Conservation (phyloP, 2,329 filamentous ascomycete species). For the Calonectria henricotiae region DNA sequence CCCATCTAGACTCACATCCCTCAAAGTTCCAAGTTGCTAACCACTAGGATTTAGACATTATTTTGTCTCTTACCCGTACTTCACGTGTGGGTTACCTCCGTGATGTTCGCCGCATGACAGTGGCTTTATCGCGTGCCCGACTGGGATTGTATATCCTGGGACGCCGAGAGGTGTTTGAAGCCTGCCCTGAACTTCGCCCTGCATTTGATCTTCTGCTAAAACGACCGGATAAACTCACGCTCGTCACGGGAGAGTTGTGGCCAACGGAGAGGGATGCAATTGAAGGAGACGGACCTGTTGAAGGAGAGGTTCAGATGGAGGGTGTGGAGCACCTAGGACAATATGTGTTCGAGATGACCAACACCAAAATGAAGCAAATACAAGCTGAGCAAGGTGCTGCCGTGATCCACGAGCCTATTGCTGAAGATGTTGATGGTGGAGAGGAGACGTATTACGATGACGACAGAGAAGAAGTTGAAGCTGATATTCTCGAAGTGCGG, state of each 20-base stretch:
- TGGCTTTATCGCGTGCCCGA: conserved; percentile 92
- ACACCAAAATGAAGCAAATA: conserved; percentile 70
- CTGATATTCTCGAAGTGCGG: conserved; percentile 58
- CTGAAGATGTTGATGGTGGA: conserved; percentile 53
- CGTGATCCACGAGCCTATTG: conserved; percentile 43
- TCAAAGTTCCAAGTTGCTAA: conserved; percentile 42
- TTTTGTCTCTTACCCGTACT: conserved; percentile 93
- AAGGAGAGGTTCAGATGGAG: conserved; percentile 83
- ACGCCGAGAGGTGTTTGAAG: conserved; percentile 89
- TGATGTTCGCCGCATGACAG: conserved; percentile 93
- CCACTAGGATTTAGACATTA: conserved; percentile 78
- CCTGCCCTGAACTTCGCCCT: conserved; percentile 88
- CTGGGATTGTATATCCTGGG: conserved; percentile 94
- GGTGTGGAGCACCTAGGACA: conserved; percentile 94
- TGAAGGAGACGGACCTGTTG: conserved; percentile 62
- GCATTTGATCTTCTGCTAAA: conserved; percentile 86
- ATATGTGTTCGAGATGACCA: conserved; percentile 97
- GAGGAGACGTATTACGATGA: conserved; percentile 55
- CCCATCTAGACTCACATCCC: background rate
- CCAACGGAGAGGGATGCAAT: conserved; percentile 73
- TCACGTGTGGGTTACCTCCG: conserved; percentile 92
- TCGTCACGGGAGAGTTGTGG: conserved; percentile 91
- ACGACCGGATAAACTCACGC: conserved; percentile 84
- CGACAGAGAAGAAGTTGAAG: conserved; percentile 54
- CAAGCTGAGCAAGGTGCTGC: conserved; percentile 57